Conservation (phyloP, 108 stramenopile species). For the Skeletonema marinoi region DNA sequence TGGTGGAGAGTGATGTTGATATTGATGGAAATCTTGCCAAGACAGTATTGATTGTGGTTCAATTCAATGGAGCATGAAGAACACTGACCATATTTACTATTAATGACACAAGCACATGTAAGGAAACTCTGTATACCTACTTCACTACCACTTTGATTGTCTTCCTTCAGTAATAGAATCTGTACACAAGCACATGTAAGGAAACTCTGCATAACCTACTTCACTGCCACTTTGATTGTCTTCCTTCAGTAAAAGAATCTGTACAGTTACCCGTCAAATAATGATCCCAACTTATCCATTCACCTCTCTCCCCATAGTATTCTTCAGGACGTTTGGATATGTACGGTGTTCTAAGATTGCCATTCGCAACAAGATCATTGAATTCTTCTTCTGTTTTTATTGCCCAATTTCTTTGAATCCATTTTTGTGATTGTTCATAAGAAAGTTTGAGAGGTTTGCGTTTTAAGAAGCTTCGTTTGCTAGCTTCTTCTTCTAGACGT, state of each 20-base stretch:
- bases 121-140: not conserved
- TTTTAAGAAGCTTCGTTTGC: conserved; percentile 64
- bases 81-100: conserved; percentile 6
- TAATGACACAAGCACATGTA: not conserved
- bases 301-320: conserved; percentile 67
- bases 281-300: conserved; percentile 82
- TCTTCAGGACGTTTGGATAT: conserved; percentile 79
- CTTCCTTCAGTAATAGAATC: not conserved
- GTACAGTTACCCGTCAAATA: conserved; percentile 44
- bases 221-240: not conserved
- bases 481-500: conserved; percentile 78
- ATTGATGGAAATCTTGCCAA: conserved; percentile 27
- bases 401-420: conserved; percentile 65
- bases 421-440: conserved; percentile 52
- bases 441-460: conserved; percentile 54
- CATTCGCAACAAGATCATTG: conserved; percentile 64
- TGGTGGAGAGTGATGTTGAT: conserved; percentile 27
- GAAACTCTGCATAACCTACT: too few relatives aligned
- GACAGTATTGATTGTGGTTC: conserved; percentile 38
- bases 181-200: too few relatives aligned
- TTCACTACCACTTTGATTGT: not conserved
- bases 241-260: not conserved
- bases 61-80: conserved; percentile 6
- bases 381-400: conserved; percentile 64
- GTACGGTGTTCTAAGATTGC: conserved; percentile 67